These are phyloP conservation scores for Puccinia novopanici DNA, from an alignment of 1,284 basidiomycete genomes.

Conservation along the genomic window DNA sequence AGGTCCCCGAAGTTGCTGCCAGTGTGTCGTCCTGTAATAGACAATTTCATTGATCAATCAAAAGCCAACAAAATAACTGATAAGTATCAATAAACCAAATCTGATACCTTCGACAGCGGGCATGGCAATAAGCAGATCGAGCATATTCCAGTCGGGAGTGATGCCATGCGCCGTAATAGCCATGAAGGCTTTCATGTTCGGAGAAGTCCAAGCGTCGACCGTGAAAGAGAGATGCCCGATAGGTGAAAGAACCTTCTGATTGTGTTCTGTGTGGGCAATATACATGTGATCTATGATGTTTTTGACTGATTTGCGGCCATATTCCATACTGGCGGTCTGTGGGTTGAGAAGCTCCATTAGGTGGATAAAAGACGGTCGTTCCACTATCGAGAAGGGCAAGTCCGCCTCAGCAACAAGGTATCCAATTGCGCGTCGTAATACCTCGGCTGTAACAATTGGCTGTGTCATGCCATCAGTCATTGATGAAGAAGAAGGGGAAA, in stretches of 20 bases:
- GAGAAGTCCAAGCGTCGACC: too few relatives aligned
- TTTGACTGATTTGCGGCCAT: background rate
- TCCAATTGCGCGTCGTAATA: background rate
- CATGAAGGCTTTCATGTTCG: too few relatives aligned
- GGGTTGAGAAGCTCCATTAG: background rate
- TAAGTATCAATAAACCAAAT: background rate
- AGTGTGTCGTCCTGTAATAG: constrained; percentile 2
- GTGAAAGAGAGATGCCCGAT: background rate
- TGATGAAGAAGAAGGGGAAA: too few relatives aligned
- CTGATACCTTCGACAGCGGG: background rate
- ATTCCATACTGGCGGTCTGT: background rate
- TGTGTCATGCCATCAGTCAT: too few relatives aligned
- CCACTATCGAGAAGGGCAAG: background rate
- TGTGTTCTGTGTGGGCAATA: background rate
- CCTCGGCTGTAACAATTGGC: background rate
- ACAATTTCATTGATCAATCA: too few relatives aligned
- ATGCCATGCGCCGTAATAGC: too few relatives aligned
- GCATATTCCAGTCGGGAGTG: too few relatives aligned
- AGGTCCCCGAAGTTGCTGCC: background rate
- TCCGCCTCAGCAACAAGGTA: too few relatives aligned
- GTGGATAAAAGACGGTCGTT: background rate
- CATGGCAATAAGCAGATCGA: background rate
- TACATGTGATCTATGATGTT: background rate
- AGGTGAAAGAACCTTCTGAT: background rate
- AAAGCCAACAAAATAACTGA: background rate